Evolutionary conservation across 1,284 basidiomycete species (phyloP), one percentile per base, ranked within the genome.

Genomic region (Fomitopsis betulina): DNA sequence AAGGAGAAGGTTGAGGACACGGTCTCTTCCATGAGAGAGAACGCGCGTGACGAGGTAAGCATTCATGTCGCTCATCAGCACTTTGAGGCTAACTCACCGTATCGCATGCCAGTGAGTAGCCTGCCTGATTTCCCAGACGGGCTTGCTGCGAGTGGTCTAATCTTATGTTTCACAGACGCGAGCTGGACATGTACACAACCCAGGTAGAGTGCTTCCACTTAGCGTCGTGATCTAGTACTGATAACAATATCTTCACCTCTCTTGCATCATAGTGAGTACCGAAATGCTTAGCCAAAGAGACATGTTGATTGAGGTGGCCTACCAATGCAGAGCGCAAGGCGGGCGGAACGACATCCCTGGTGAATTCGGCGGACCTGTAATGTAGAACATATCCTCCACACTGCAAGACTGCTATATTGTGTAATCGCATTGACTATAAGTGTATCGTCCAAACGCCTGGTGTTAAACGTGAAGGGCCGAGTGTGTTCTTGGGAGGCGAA

Each of bases 351-450:
- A 57, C 19, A 25, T 57, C 25, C 55, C 55, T 40, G 55, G 52
- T 32, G 55, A 57, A 39, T 57, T 57, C 49, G 55, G 55, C 23
- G 55, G 55, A 30, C 55, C 55, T 35, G 55, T 57, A 30, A 25
- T 50, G 5, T 56, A 30, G 32, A 37, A 10, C 35, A 9, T 35
- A 35, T n/a, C n/a, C n/a, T n/a, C n/a, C n/a, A n/a, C n/a, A n/a
- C n/a, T n/a, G n/a, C n/a, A n/a, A n/a, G n/a, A n/a, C n/a, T n/a
- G n/a, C n/a, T n/a, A n/a, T n/a, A n/a, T n/a, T n/a, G n/a, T n/a
- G n/a, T n/a, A n/a, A n/a, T n/a, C n/a, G n/a, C n/a, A n/a, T n/a
- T n/a, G n/a, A n/a, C n/a, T n/a, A n/a, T n/a, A n/a, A n/a, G n/a
- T n/a, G n/a, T n/a, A n/a, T n/a, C n/a, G n/a, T n/a, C n/a, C n/a